Evolutionary conservation across 768 basidiomycete species (phyloP).

Genomic region (Collybia sp.): DNA sequence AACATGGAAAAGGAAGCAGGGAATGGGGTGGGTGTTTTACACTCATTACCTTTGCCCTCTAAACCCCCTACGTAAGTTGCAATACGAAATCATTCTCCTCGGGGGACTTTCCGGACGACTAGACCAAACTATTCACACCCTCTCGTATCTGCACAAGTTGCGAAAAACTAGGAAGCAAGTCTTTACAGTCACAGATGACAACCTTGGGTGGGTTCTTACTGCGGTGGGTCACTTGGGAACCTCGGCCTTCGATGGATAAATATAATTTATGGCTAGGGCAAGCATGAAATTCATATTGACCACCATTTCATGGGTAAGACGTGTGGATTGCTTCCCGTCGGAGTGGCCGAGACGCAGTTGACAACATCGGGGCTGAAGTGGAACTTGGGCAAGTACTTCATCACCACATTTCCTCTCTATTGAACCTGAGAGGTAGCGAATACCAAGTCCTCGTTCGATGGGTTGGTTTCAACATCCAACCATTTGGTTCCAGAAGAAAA

Average conservation of each 20-base stretch:
- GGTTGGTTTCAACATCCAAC: constrained; percentile 90
- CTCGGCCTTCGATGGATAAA: background rate
- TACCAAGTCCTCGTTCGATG: constrained; percentile 73
- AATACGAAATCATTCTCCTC: constrained; percentile 72
- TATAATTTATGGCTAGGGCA: constrained; percentile 49
- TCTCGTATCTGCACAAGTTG: constrained; percentile 81
- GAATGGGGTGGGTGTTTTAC: constrained; percentile 27
- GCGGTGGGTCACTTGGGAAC: constrained; percentile 38
- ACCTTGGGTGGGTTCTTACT: constrained; percentile 86
- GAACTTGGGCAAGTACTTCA: constrained; percentile 66
- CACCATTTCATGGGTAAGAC: constrained; percentile 75
- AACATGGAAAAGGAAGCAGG: constrained; percentile 46
- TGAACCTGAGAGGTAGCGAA: constrained; percentile 35
- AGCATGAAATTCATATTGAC: constrained; percentile 75
- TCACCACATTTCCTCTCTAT: background rate
- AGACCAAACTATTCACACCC: constrained; percentile 90
- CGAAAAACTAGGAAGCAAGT: constrained; percentile 52
- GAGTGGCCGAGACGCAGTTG: constrained; percentile 70
- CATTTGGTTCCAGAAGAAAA: constrained; percentile 69
- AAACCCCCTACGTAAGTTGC: constrained; percentile 17
- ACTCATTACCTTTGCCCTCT: background rate
- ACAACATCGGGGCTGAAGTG: constrained; percentile 83
- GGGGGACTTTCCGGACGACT: constrained; percentile 90
- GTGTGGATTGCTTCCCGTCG: constrained; percentile 93
- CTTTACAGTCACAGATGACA: constrained; percentile 87